These are phyloP conservation scores for Rostrohypoxylon terebratum DNA, from an alignment of 495 filamentous ascomycete genomes.

Conservation along the genomic window DNA sequence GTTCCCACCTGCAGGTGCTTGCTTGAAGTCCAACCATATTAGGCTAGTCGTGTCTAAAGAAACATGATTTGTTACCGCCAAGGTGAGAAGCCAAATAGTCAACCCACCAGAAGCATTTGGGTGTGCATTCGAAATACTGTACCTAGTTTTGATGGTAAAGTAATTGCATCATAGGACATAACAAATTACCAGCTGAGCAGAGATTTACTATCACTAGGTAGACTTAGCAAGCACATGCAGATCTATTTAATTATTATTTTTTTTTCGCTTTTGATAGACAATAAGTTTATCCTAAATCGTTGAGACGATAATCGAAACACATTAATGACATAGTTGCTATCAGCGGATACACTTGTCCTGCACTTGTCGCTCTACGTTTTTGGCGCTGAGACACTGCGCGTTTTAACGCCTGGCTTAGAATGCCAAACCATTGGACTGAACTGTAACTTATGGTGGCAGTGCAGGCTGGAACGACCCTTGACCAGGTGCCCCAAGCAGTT, in stretches of 20 bases:
- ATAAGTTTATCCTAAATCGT: background rate
- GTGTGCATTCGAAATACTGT: background rate
- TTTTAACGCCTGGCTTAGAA: constrained; percentile 5
- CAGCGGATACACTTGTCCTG: background rate
- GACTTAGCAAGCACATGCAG: background rate
- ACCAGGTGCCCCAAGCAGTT: background rate
- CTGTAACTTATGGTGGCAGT: constrained; percentile 5
- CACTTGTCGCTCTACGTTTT: constrained; percentile 6
- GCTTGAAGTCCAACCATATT: background rate
- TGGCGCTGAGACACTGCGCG: constrained; percentile 6
- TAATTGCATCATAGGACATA: constrained; percentile 15
- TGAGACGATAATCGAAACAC: constrained; percentile 9
- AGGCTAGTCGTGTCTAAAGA: constrained; percentile 4
- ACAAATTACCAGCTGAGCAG: background rate
- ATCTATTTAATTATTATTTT: background rate
- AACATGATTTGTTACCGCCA: background rate
- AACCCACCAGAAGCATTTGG: background rate
- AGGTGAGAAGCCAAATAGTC: background rate
- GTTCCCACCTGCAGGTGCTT: background rate
- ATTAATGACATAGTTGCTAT: background rate
- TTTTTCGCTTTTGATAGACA: background rate
- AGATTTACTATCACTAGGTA: background rate
- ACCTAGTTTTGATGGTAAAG: background rate
- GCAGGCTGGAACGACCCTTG: constrained; percentile 4
- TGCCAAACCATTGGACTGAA: constrained; percentile 10